These are phyloP conservation scores for Lecanicillium sp. DNA, from an alignment of 2,329 filamentous ascomycete genomes.

Conservation along the genomic window DNA sequence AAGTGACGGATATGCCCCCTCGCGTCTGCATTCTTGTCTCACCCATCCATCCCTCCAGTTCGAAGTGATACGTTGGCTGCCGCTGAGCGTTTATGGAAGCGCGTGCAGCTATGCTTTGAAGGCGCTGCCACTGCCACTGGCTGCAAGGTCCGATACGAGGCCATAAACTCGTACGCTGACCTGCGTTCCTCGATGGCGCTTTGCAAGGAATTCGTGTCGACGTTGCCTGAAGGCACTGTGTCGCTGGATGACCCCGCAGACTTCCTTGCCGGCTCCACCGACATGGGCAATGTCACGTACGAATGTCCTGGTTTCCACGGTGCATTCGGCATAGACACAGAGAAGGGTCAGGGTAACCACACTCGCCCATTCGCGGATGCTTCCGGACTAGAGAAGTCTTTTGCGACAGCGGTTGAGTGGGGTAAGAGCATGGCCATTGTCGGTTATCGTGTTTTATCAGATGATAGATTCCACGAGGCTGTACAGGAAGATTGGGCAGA, in stretches of 20 bases:
- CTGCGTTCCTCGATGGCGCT: conserved; percentile 37
- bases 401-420: conserved; percentile 31
- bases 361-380: conserved; percentile 36
- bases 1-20: not conserved
- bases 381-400: conserved; percentile 30
- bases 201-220: conserved; percentile 32
- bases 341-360: conserved; percentile 24
- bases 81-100: conserved; percentile 20
- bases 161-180: conserved; percentile 33
- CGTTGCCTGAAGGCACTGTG: conserved; percentile 32
- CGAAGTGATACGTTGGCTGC: conserved; percentile 26
- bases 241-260: conserved; percentile 28
- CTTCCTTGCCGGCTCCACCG: conserved; percentile 32
- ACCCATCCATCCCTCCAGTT: conserved; percentile 14
- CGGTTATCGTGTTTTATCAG: conserved; percentile 22
- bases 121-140: conserved; percentile 24
- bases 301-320: conserved; percentile 39
- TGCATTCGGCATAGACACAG: conserved; percentile 35
- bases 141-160: conserved; percentile 16
- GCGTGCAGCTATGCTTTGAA: conserved; percentile 27
- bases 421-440: conserved; percentile 35
- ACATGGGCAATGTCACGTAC: conserved; percentile 44
- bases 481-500: conserved; percentile 23
- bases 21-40: conserved; percentile 17
- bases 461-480: conserved; percentile 26